phyloP scores from a whole-genome alignment of 192 early-diverging fungal species.

The Podila clonocystis region DNA sequence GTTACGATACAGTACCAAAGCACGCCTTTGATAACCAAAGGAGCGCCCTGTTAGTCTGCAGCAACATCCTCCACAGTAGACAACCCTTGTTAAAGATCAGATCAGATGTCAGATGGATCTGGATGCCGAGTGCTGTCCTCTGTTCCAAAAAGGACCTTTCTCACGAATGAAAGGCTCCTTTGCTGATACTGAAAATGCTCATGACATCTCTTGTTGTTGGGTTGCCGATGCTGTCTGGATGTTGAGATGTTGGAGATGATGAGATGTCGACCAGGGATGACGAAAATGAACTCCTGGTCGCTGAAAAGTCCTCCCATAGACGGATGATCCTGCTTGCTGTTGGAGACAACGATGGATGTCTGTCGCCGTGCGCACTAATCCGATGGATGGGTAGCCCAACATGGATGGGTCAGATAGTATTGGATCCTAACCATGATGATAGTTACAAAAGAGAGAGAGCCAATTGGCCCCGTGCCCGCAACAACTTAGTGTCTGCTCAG shows the following conservation, averaged over 20 bases:
- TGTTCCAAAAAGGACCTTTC: too few relatives aligned
- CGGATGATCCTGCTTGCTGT: not conserved
- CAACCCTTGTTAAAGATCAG: too few relatives aligned
- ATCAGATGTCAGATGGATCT: too few relatives aligned
- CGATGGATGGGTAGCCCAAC: not conserved
- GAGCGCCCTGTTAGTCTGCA: too few relatives aligned
- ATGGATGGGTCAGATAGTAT: not conserved
- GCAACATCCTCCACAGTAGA: too few relatives aligned
- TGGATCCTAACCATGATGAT: constrained; percentile 5
- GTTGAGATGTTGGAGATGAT: not conserved
- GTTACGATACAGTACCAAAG: too few relatives aligned
- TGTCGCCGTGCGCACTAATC: not conserved
- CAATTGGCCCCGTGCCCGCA: not conserved
- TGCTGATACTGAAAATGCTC: too few relatives aligned
- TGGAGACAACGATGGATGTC: not conserved
- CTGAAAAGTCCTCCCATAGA: not conserved
- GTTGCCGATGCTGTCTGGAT: not conserved
- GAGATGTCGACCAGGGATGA: constrained; percentile 1
- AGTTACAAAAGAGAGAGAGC: constrained; percentile 3
- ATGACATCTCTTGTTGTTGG: not conserved
- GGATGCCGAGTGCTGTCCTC: too few relatives aligned
- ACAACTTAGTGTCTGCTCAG: not conserved
- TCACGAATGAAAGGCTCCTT: too few relatives aligned
- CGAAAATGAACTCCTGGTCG: not conserved
- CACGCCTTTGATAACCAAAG: too few relatives aligned